Evolutionary conservation across 2,329 filamentous ascomycete species (phyloP).

Genomic region (Arachnomyces sp.): DNA sequence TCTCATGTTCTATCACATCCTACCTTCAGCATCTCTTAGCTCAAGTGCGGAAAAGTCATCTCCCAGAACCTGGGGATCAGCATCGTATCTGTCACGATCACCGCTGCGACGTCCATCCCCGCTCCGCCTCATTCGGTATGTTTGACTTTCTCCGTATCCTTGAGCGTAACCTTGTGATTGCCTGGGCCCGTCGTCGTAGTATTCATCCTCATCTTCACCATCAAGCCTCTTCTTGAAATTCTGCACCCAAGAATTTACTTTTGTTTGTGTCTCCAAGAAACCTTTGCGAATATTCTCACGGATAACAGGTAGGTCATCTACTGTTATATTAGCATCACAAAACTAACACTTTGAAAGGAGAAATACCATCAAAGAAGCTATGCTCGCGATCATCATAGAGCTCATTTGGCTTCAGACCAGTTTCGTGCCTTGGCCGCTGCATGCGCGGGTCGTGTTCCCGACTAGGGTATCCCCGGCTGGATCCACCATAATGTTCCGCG

Average conservation of each 20-base stretch:
- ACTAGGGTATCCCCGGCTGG: conserved; percentile 19
- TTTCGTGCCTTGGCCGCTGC: conserved; percentile 36
- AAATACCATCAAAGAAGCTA: conserved; percentile 73
- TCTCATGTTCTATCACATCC: not conserved
- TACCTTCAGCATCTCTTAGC: conserved; percentile 54
- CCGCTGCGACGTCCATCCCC: conserved; percentile 65
- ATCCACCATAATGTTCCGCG: conserved; percentile 72
- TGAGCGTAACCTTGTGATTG: conserved; percentile 30
- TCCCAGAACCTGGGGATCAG: conserved; percentile 79
- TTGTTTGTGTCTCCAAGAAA: conserved; percentile 86
- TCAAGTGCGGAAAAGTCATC: conserved; percentile 74
- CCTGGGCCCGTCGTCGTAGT: conserved; percentile 22
- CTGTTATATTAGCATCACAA: conserved; percentile 2
- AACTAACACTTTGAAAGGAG: conserved; percentile 12
- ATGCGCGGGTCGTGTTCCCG: conserved; percentile 20
- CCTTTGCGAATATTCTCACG: conserved; percentile 89
- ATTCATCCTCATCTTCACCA: conserved; percentile 68
- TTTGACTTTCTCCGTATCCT: conserved; percentile 26
- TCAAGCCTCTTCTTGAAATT: conserved; percentile 89
- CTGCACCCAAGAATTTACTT: conserved; percentile 86
- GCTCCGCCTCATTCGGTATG: conserved; percentile 48
- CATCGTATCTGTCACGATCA: conserved; percentile 88
- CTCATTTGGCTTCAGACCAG: conserved; percentile 49
- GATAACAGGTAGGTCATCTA: conserved; percentile 87
- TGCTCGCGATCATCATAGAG: conserved; percentile 63